Evolutionary conservation across 345 rosid species (phyloP).

Genomic region (Cochlearia excelsa): DNA sequence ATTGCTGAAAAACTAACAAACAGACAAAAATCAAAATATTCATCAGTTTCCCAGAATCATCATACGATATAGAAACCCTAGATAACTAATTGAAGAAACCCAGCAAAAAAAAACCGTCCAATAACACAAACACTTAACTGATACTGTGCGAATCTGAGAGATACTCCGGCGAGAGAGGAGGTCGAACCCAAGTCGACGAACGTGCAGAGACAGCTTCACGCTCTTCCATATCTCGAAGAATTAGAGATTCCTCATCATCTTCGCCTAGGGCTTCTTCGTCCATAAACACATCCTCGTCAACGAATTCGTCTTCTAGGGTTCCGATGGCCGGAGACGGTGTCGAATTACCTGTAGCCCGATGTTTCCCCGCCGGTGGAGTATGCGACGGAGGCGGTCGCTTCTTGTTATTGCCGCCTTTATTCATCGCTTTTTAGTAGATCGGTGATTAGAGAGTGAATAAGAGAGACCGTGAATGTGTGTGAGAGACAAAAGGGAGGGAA

Average conservation of each 20-base stretch:
- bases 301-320: constrained; percentile 62
- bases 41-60: neutral
- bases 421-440: constrained; percentile 39
- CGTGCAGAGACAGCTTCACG: constrained; percentile 64
- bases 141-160: constrained; percentile 53
- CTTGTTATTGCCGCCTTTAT: constrained; percentile 43
- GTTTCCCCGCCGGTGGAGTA: constrained; percentile 48
- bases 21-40: neutral
- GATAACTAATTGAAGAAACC: neutral
- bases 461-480: neutral
- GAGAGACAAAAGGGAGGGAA: neutral
- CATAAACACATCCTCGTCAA: constrained; percentile 77
- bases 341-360: constrained; percentile 40
- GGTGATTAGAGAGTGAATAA: neutral
- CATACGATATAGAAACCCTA: constrained; percentile 17
- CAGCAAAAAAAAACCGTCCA: neutral
- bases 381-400: constrained; percentile 65
- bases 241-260: constrained; percentile 67
- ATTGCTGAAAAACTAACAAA: constrained; percentile 69
- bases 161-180: constrained; percentile 55
- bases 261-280: constrained; percentile 70
- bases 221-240: constrained; percentile 69
- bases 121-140: constrained; percentile 37
- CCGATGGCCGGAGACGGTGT: constrained; percentile 33
- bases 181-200: constrained; percentile 73